Evolutionary conservation across 202 grass and related monocot species (phyloP).

Genomic region (Saccharum hybrid): DNA sequence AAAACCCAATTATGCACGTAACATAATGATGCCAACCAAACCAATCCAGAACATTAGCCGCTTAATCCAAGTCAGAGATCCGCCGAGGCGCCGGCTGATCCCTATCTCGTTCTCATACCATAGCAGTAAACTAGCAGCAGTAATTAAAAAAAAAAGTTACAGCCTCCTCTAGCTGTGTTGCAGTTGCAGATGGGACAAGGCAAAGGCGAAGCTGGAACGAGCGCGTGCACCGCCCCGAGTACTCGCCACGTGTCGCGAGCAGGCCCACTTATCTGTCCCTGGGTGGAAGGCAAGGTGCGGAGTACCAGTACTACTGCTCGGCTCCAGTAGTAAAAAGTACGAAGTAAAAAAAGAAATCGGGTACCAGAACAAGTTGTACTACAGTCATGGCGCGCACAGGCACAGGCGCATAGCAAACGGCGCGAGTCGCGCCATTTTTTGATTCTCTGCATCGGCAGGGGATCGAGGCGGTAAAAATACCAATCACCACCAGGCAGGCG

Average conservation of each 20-base stretch:
- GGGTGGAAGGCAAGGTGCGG: background rate
- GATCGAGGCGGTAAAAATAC: slow-evolving; percentile 13
- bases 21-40: background rate
- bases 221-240: slow-evolving; percentile 19
- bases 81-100: background rate
- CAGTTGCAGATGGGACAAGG: background rate
- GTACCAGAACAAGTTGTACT: background rate
- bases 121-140: background rate
- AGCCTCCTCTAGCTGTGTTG: background rate
- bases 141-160: background rate
- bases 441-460: background rate
- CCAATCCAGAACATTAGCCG: background rate
- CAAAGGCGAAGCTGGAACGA: background rate
- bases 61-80: slow-evolving; percentile 18
- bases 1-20: slow-evolving; percentile 2
- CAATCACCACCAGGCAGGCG: background rate
- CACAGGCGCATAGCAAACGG: background rate
- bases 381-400: background rate
- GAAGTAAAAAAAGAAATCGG: background rate
- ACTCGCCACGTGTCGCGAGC: slow-evolving; percentile 34
- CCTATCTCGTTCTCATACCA: background rate
- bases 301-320: background rate
- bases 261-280: background rate
- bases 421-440: slow-evolving; percentile 35
- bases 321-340: background rate